Evolutionary conservation across 768 basidiomycete genomes (phyloP).

Genomic region (Lactarius akahatsu): DNA sequence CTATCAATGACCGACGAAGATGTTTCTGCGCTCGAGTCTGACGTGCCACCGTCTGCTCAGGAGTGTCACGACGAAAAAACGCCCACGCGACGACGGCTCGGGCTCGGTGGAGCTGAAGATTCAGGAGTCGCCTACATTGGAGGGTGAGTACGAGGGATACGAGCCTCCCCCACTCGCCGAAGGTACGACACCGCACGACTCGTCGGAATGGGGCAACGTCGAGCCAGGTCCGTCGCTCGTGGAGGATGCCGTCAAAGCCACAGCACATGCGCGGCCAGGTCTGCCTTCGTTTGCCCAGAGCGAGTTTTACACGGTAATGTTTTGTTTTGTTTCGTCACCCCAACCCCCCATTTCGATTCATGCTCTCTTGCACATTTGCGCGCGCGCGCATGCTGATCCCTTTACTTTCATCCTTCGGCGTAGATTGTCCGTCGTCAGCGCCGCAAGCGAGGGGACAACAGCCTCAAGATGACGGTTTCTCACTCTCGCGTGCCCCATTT

Average conservation of each 20-base stretch:
- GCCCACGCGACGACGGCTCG: not conserved
- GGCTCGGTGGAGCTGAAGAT: not conserved
- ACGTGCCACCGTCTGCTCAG: not conserved
- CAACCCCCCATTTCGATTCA: not conserved
- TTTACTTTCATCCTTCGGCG: not conserved
- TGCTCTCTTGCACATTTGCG: not conserved
- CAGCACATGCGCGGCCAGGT: not conserved
- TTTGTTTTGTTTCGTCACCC: not conserved
- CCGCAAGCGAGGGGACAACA: slow-evolving; percentile 16
- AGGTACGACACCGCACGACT: not conserved
- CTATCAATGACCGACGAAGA: not conserved
- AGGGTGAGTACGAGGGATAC: not conserved
- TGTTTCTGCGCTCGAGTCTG: not conserved
- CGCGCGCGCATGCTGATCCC: not conserved
- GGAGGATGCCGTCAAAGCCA: not conserved
- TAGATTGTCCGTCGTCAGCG: slow-evolving; percentile 30
- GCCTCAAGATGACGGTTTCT: slow-evolving; percentile 26
- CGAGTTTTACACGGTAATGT: slow-evolving; percentile 23
- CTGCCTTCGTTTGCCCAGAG: slow-evolving; percentile 25
- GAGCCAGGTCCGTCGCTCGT: not conserved
- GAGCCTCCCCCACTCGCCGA: not conserved
- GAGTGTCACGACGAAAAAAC: not conserved
- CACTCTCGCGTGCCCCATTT: slow-evolving; percentile 22
- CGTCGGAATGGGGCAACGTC: not conserved
- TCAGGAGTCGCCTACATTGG: not conserved